Evolutionary conservation across 768 basidiomycete genomes (phyloP), one percentile per base, ranked within the genome.

Genomic region (Mycena kentingensis): DNA sequence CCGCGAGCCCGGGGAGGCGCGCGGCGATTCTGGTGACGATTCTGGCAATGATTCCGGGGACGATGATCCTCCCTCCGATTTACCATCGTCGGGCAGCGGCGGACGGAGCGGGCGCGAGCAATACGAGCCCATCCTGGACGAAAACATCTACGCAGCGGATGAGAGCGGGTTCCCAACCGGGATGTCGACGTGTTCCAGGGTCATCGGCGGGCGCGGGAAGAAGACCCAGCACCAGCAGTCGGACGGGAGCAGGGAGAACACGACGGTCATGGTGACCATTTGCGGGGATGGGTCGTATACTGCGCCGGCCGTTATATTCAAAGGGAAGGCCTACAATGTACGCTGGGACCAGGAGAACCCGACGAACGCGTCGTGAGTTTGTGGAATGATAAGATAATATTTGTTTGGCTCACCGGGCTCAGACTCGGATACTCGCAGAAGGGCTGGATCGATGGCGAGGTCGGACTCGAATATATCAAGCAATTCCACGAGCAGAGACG

Each of bases 401-500:
- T 34, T 10, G n/a, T 34, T n/a, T 34, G n/a, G n/a, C 32, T 34
- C 11, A 34, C 16, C 25, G 15, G 15, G n/a, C n/a, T n/a, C n/a
- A n/a, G n/a, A n/a, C n/a, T n/a, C n/a, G n/a, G 28, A 5, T 24
- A 48, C 15, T 43, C 43, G 16, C 31, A 24, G 0, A 72, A 72
- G 42, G 73, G 76, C 13, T 77, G 67, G 63, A 74, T 70, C 3
- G 62, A 74, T 54, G 64, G 66, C 5, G 66, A 72, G 44, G 68
- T 78, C 45, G 70, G 70, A 10, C 46, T 65, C 12, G 60, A 64
- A n/a, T 77, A 66, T 66, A 67, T 77, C 19, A 65, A 74, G 53
- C 46, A 69, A n/a, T 80, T 78, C 51, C 69, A 79, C 32, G 37
- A 48, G n/a, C n/a, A n/a, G 56, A 68, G 34, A 80, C 77, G n/a